Base-by-base conservation (phyloP, 2,329 filamentous ascomycete species). In the Pseudofabraea citricarpa region DNA sequence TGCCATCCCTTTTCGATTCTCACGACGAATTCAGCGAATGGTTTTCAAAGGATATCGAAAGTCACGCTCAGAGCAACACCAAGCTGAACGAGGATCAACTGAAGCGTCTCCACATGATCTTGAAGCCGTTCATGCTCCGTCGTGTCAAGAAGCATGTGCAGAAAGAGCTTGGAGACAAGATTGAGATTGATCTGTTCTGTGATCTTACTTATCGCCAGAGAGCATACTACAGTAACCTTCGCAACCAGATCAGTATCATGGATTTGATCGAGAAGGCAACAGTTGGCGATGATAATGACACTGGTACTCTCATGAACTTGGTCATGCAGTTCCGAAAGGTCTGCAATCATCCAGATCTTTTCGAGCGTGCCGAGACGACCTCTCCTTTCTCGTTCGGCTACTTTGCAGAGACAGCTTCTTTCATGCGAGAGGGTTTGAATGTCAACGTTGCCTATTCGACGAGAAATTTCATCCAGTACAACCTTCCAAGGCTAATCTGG, bases 301-400 rank as follows among this genome's bases (percentile, higher is more conserved):
- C 88, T 26, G 90, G 91, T 31, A 97, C 91, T 1, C 69, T 98
- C 58, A 97, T 98, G 93, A 98, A 98, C 66, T 74, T 98, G 52
- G 93, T 98, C 51, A 98, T 98, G 93, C 93, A 98, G 68, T 98
- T 98, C 78, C 82, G 93, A 57, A 98, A 98, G 69, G 93, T 98
- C 45, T 98, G 93, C 71, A 98, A 98, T 61, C 93, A 98, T 62
- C 93, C 93, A 0, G 93, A 98, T 67, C 69, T 98, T 24, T 98
- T 98, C 56, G 90, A 98, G 66, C 85, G 93, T 36, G 90, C 91
- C 8, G 91, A 97, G 48, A 95, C 89, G 7, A 84, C 79, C 19
- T 95, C 90, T 7, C 89, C 93, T 0, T 84, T 91, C 57, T 85
- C 88, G 1, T 82, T 85, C 56, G 81, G 83, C n/a, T 80, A 85